Evolutionary conservation across 1,139 yeast species (phyloP), one percentile per base, ranked within the genome.

Genomic region (Schizosaccharomyces versatilis): DNA sequence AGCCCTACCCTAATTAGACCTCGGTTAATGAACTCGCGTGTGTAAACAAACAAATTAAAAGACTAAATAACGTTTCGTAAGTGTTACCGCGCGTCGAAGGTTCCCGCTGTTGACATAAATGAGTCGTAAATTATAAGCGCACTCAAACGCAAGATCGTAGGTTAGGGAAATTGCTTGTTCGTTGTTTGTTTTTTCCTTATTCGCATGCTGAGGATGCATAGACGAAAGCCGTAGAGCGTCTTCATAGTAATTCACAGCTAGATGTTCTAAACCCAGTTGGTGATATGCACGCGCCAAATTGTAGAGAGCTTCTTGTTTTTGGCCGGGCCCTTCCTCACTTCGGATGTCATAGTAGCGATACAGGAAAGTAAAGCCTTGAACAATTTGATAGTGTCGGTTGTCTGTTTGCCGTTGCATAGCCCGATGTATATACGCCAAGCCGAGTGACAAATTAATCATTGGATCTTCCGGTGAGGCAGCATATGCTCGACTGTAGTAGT

Each of bases 401-500:
- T 80, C 73, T 12, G 95, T 80, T 56, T 84, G 78, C 60, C 99
- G 73, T 66, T 90, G 97, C 80, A 88, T 80, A 0, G 97, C 82
- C 47, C 98, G 73, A 62, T 88, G 95, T n/a, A 86, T 71, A 66
- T 88, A 90, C 0, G 88, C 79, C 47, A 90, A 68, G 0, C 93
- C 96, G 54, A 84, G 70, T 36, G 83, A 68, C 41, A 90, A 71
- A 59, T 86, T 74, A 1, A 90, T 70, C 71, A 84, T 77, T 0
- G 96, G 94, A 60, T 90, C 95, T 53, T 76, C 70, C 51, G 81
- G 80, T 9, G 66, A 63, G 42, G 64, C 54, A 15, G 62, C 62
- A 51, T 61, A 60, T 1, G 72, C 66, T 70, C 78, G 67, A 78
- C 84, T 44, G 77, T 78, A 61, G 81, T 77, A 71, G 9, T 65